Percentiles rank a stretch among this genome's conserved stretches.
phyloP scores from a whole-genome alignment of 2,329 filamentous ascomycete species.

The Ceratocystiopsis brevicomis region DNA sequence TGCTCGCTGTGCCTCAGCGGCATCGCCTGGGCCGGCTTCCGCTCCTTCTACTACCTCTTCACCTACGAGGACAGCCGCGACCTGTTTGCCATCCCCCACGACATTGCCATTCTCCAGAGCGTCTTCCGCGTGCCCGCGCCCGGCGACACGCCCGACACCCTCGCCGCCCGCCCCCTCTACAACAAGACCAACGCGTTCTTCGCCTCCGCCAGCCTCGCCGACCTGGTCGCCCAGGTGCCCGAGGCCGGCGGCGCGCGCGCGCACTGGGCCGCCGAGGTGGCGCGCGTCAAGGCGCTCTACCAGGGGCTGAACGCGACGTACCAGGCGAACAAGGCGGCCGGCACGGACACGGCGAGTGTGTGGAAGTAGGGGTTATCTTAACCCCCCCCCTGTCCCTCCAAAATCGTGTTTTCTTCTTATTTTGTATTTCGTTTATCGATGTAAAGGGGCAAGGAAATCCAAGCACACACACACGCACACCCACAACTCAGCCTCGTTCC shows the following conservation, averaged over 20 bases:
- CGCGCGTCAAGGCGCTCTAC: conserved; percentile 30
- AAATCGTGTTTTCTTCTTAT: no score
- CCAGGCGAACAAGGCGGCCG: conserved; percentile 26
- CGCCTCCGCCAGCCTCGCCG: conserved; percentile 21
- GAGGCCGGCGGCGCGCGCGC: conserved; percentile 16
- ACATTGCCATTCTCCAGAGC: conserved; percentile 36
- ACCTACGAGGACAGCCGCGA: conserved; percentile 40
- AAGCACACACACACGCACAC: no score
- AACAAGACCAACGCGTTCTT: conserved; percentile 40
- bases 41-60: conserved; percentile 37
- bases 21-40: conserved; percentile 39
- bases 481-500: no score
- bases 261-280: conserved; percentile 22
- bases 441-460: no score
- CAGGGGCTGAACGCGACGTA: conserved; percentile 27
- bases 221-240: conserved; percentile 19
- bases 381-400: no score
- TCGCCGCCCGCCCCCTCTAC: conserved; percentile 26
- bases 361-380: conserved; percentile 28
- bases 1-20: conserved; percentile 38
- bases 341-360: conserved; percentile 25
- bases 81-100: conserved; percentile 34
- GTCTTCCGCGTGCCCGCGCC: conserved; percentile 30
- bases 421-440: no score
- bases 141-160: conserved; percentile 19